Evolutionary conservation across 2,329 filamentous ascomycete species (phyloP), one percentile per base, ranked within the genome.

Genomic region (Fusarium citri): DNA sequence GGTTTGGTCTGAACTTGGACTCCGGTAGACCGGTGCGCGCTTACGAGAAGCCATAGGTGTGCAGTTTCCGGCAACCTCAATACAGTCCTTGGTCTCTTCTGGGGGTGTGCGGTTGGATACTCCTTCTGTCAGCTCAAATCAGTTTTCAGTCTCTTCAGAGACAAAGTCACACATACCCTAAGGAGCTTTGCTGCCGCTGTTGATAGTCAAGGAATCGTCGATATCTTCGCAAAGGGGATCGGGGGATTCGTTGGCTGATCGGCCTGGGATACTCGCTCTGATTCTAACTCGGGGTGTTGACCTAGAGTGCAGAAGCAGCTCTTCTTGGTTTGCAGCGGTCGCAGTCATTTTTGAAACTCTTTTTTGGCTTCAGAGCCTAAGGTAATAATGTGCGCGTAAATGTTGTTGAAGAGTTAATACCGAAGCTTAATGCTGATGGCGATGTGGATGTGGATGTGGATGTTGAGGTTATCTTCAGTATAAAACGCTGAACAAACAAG

Each of bases 131-230:
- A 16, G 8, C 9, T 42, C 31, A 34, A 42, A 12, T 68, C 22
- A 68, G 58, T 31, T 23, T 43, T 40, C 4, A 16, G 37, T 23
- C 7, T 9, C 8, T 7, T 23, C 46, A 45, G 23, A 18, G 4
- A 37, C 11, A 34, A 22, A 25, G n/a, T 9, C 14, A 25, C 18
- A 16, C 43, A 34, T 50, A 68, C 65, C 49, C 65, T 68, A 68
- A 51, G 58, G 49, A 68, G 48, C 40, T 50, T 46, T 42, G 4
- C 43, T 23, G 18, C n/a, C 22, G 47, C 23, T 16, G 18, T 43
- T 34, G 8, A 16, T 16, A n/a, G 30, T 23, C 56, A 30, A 15
- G 18, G 23, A 41, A 22, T 37, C 23, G 34, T n/a, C 18, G 18
- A 40, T 25, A 28, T 55, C 25, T n/a, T 41, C 40, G 8, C 42